Evolutionary conservation across 2,329 filamentous ascomycete species (phyloP).

Genomic region (Periconia digitata): DNA sequence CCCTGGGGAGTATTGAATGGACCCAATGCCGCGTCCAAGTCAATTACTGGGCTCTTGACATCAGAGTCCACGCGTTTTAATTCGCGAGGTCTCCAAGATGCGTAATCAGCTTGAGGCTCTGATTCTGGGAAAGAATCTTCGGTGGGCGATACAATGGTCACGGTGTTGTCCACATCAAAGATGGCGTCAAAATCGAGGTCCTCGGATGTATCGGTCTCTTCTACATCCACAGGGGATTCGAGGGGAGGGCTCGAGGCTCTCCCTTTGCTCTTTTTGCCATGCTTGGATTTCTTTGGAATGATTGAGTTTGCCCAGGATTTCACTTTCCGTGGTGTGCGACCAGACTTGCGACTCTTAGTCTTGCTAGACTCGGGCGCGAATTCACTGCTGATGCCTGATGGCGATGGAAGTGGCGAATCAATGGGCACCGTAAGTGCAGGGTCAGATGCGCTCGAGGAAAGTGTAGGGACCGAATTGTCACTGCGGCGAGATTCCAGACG

Average conservation of each 20-base stretch:
- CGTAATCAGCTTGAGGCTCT: conserved; percentile 37
- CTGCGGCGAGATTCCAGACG: conserved; percentile 55
- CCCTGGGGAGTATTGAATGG: conserved; percentile 85
- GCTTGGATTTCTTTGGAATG: conserved; percentile 62
- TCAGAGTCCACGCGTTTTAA: conserved; percentile 54
- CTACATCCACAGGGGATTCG: conserved; percentile 21
- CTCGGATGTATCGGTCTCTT: conserved; percentile 38
- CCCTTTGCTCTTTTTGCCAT: conserved; percentile 49
- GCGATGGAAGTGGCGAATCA: conserved; percentile 30
- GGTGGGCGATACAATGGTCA: conserved; percentile 43
- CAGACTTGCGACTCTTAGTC: conserved; percentile 57
- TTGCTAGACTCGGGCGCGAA: conserved; percentile 48
- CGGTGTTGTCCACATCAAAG: conserved; percentile 46
- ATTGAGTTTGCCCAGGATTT: conserved; percentile 72
- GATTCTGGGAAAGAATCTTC: conserved; percentile 21
- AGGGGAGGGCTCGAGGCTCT: conserved; percentile 33
- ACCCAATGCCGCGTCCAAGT: conserved; percentile 88
- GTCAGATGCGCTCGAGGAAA: conserved; percentile 38
- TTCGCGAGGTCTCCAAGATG: conserved; percentile 42
- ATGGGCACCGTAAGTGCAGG: conserved; percentile 32
- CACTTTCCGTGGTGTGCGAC: conserved; percentile 64
- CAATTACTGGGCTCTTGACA: conserved; percentile 77
- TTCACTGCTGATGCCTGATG: conserved; percentile 27
- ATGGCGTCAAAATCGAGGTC: conserved; percentile 43
- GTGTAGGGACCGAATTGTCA: conserved; percentile 37